These are phyloP conservation scores for Neurospora tetraspora DNA, from an alignment of 495 filamentous ascomycete genomes.

Conservation along the genomic window DNA sequence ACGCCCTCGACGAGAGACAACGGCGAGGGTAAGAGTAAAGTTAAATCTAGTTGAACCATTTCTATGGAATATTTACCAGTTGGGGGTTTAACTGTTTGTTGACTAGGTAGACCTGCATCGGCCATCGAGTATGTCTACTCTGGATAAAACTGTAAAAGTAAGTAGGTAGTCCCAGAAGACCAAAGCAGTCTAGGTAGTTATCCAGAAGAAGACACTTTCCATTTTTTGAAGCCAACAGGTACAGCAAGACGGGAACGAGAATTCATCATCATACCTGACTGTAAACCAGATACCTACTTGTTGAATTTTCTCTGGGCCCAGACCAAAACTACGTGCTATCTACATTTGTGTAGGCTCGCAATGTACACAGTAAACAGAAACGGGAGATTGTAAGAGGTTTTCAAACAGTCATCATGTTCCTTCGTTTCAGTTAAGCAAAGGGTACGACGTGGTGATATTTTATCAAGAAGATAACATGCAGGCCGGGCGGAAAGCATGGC, in stretches of 20 bases:
- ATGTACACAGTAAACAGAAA: neutral
- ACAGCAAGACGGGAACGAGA: neutral
- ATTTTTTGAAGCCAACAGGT: neutral
- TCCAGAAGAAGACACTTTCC: neutral
- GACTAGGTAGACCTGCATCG: neutral
- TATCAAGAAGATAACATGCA: neutral
- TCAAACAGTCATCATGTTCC: neutral
- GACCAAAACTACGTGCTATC: neutral
- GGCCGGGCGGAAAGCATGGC: neutral
- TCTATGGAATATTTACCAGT: neutral
- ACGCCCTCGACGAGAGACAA: neutral
- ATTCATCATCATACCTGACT: neutral
- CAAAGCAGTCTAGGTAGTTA: neutral
- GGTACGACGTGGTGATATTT: neutral
- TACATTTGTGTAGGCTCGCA: neutral
- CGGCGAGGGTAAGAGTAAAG: neutral
- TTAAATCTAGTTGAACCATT: neutral
- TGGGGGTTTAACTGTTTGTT: neutral
- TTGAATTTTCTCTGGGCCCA: neutral
- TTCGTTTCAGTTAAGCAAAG: neutral
- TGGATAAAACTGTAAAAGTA: neutral
- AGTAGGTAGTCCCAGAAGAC: neutral
- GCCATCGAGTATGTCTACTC: neutral
- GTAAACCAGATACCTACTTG: neutral
- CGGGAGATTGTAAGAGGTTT: neutral